A percentile compares a stretch with the other conserved stretches of the same genome.
Conservation (phyloP, 1,284 basidiomycete genomes). For the Fistulinella cinereoalba region DNA sequence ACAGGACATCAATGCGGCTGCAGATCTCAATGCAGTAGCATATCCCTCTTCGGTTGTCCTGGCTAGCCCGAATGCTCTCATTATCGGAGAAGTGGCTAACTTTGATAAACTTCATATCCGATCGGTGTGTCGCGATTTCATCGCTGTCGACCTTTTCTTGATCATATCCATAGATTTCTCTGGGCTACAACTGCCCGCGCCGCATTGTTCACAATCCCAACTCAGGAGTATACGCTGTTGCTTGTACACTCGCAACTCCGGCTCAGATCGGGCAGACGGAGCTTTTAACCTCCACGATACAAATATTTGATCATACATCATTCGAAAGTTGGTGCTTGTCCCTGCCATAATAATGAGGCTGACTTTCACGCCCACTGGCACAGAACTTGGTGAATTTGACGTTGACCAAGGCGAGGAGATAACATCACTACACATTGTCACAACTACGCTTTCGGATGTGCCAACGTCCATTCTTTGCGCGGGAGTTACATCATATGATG, state of each 20-base stretch:
- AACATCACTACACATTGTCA: slow-evolving; percentile 49
- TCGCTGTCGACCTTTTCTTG: slow-evolving; percentile 1
- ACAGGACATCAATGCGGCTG: slow-evolving; percentile 61
- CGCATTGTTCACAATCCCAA: slow-evolving; percentile 57
- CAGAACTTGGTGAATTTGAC: slow-evolving; percentile 54
- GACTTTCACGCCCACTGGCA: slow-evolving; percentile 10
- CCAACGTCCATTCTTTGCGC: slow-evolving; percentile 50
- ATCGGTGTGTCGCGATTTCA: slow-evolving; percentile 48
- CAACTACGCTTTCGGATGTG: slow-evolving; percentile 30
- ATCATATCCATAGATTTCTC: slow-evolving; percentile 49
- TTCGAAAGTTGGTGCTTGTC: slow-evolving; percentile 50
- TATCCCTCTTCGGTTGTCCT: slow-evolving; percentile 59
- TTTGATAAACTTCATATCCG: slow-evolving; percentile 82
- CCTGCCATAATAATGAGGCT: neutral
- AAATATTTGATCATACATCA: slow-evolving; percentile 62
- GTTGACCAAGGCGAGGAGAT: slow-evolving; percentile 59
- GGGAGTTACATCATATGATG: slow-evolving; percentile 54
- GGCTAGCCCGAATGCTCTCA: slow-evolving; percentile 52
- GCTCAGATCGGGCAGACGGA: slow-evolving; percentile 53
- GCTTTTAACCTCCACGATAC: slow-evolving; percentile 54
- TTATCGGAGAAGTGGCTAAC: slow-evolving; percentile 65
- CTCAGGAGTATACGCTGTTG: slow-evolving; percentile 62
- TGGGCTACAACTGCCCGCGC: slow-evolving; percentile 67
- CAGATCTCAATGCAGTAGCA: slow-evolving; percentile 45
- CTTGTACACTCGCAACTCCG: slow-evolving; percentile 52